phyloP scores from a whole-genome alignment of 352 stramenopile genomes.

The Phytopythium helicoides region DNA sequence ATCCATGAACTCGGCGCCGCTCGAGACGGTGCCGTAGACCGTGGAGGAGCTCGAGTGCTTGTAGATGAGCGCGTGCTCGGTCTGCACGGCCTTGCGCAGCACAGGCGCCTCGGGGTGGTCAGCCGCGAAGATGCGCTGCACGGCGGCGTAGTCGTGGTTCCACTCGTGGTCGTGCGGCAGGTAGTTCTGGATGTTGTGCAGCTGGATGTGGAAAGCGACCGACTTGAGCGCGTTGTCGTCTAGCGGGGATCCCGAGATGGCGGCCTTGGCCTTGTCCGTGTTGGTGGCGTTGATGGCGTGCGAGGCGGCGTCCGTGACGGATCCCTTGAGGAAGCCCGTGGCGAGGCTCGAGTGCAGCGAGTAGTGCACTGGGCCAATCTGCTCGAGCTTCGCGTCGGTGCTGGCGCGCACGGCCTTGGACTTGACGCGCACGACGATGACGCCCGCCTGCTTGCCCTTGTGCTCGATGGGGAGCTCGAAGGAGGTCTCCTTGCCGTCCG shows the following conservation, averaged over 20 bases:
- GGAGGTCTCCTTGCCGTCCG: constrained; percentile 18
- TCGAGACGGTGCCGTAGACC: constrained; percentile 11
- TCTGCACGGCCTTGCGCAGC: constrained; percentile 15
- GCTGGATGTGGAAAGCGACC: constrained; percentile 20
- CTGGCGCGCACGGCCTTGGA: constrained; percentile 6
- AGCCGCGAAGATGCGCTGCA: constrained; percentile 24
- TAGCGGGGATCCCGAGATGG: too few relatives aligned
- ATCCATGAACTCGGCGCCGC: constrained; percentile 23
- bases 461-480: constrained; percentile 28
- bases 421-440: constrained; percentile 33
- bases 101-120: constrained; percentile 24
- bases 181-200: constrained; percentile 23
- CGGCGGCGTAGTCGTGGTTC: constrained; percentile 26
- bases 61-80: constrained; percentile 29
- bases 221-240: constrained; percentile 9
- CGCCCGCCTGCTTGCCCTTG: constrained; percentile 21
- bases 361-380: constrained; percentile 30
- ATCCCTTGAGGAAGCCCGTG: constrained; percentile 20
- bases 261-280: too few relatives aligned
- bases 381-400: constrained; percentile 10
- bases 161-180: constrained; percentile 24
- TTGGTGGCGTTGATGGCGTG: too few relatives aligned
- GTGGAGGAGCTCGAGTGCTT: constrained; percentile 14
- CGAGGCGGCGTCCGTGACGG: constrained; percentile 19
- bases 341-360: constrained; percentile 23